phyloP scores from a whole-genome alignment of 2,329 filamentous ascomycete species.

The Celoporthe dispersa region DNA sequence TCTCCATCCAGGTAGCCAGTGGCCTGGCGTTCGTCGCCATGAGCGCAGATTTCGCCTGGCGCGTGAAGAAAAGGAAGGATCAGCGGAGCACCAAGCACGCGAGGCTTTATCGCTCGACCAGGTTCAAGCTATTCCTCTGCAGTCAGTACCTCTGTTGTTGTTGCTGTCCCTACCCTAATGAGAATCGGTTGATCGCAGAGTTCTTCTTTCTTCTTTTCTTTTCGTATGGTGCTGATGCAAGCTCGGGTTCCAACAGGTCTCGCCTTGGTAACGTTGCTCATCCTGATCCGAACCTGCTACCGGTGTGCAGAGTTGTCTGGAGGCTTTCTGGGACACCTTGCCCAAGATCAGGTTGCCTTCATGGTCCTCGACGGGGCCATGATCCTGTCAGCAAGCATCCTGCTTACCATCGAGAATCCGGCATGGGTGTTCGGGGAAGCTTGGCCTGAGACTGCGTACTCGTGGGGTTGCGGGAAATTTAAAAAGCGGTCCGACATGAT shows the following conservation, averaged over 20 bases:
- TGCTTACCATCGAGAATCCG: constrained; percentile 22
- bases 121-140: background rate
- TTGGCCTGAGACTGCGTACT: constrained; percentile 4
- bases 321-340: constrained; percentile 54
- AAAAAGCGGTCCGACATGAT: constrained; percentile 4
- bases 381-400: constrained; percentile 49
- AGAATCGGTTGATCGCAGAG: too few species aligned
- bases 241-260: constrained; percentile 31
- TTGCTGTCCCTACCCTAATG: too few species aligned
- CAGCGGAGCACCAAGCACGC: constrained; percentile 5
- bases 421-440: constrained; percentile 5
- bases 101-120: constrained; percentile 4
- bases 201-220: background rate
- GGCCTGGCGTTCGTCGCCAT: constrained; percentile 43
- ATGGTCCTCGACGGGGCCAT: constrained; percentile 49
- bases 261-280: constrained; percentile 41
- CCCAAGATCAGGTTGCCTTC: constrained; percentile 47
- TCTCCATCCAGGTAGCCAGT: constrained; percentile 48
- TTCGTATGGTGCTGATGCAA: background rate
- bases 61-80: constrained; percentile 4
- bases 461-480: background rate
- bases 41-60: constrained; percentile 4
- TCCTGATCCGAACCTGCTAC: constrained; percentile 59
- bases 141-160: background rate
- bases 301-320: constrained; percentile 59